These are phyloP conservation scores for Rhamnella rubrinervis DNA, from an alignment of 331 rosid species.

Conservation along the genomic window DNA sequence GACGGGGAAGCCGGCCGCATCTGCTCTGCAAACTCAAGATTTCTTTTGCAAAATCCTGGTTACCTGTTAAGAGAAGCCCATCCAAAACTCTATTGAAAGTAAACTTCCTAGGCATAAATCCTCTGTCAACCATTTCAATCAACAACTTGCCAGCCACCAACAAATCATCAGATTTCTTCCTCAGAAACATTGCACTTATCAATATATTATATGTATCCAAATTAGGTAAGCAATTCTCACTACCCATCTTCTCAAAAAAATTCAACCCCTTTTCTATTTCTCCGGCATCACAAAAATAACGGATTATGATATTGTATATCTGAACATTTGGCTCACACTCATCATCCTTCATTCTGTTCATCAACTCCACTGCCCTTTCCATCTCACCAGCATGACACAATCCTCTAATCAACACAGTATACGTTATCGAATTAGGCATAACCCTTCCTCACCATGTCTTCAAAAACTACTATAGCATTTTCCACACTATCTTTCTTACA, in stretches of 20 bases:
- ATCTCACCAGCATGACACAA: slow-evolving; percentile 67
- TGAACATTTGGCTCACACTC: slow-evolving; percentile 63
- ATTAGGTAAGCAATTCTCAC: slow-evolving; percentile 65
- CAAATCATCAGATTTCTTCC: slow-evolving; percentile 73
- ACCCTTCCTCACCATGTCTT: slow-evolving; percentile 69
- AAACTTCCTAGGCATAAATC: slow-evolving; percentile 75
- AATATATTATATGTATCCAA: slow-evolving; percentile 78
- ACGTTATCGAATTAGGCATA: slow-evolving; percentile 63
- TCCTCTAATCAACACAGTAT: slow-evolving; percentile 69
- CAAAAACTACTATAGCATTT: slow-evolving; percentile 61
- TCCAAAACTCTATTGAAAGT: slow-evolving; percentile 65
- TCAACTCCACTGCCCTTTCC: slow-evolving; percentile 53
- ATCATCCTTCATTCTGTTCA: slow-evolving; percentile 55
- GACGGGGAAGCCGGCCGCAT: slow-evolving; percentile 63
- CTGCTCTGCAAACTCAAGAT: slow-evolving; percentile 68
- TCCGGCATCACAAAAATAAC: slow-evolving; percentile 71
- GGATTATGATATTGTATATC: slow-evolving; percentile 59
- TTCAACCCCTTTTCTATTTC: slow-evolving; percentile 67
- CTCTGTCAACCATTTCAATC: slow-evolving; percentile 81
- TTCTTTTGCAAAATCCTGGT: slow-evolving; percentile 78
- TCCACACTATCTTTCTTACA: slow-evolving; percentile 82
- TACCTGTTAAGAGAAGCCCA: slow-evolving; percentile 72
- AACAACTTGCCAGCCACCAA: slow-evolving; percentile 80
- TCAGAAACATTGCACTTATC: slow-evolving; percentile 81
- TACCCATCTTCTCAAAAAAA: slow-evolving; percentile 66